phyloP scores from a whole-genome alignment of 345 rosid genomes.

The Heritiera littoralis region DNA sequence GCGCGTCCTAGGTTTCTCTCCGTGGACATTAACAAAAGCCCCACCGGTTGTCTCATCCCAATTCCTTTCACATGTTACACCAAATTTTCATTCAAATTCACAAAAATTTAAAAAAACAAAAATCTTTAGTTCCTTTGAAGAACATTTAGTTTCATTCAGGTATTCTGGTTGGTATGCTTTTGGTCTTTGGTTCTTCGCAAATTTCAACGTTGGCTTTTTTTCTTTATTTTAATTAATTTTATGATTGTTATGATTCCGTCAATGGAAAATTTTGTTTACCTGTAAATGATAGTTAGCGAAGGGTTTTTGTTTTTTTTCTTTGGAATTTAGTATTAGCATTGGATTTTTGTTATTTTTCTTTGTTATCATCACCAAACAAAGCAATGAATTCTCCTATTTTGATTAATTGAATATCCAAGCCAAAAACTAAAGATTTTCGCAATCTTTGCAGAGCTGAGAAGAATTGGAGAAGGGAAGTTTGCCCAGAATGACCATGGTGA shows the following conservation, averaged over 20 bases:
- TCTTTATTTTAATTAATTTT: not conserved
- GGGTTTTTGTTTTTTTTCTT: too few species aligned
- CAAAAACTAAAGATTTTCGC: not conserved
- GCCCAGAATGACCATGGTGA: constrained; percentile 17
- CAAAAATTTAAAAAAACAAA: not conserved
- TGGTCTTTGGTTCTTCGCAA: not conserved
- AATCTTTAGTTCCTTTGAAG: not conserved
- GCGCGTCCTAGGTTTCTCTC: constrained; percentile 32
- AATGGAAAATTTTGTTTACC: not conserved
- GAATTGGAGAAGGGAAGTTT: not conserved
- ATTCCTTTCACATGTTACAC: not conserved
- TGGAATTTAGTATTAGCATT: constrained; percentile 9
- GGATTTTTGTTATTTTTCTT: not conserved
- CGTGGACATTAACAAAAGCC: constrained; percentile 28
- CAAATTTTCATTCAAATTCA: constrained; percentile 8
- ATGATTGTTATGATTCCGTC: not conserved
- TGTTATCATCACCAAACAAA: constrained; percentile 13
- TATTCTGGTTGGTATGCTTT: constrained; percentile 6
- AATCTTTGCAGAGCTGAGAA: constrained; percentile 1
- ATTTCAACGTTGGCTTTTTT: not conserved
- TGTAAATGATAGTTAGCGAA: not conserved
- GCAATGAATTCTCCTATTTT: not conserved
- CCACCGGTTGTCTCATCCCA: constrained; percentile 15
- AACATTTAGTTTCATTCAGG: not conserved
- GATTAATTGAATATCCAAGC: not conserved